Base-by-base conservation (phyloP, 306 rosid species). In the Macrotyloma uniflorum region DNA sequence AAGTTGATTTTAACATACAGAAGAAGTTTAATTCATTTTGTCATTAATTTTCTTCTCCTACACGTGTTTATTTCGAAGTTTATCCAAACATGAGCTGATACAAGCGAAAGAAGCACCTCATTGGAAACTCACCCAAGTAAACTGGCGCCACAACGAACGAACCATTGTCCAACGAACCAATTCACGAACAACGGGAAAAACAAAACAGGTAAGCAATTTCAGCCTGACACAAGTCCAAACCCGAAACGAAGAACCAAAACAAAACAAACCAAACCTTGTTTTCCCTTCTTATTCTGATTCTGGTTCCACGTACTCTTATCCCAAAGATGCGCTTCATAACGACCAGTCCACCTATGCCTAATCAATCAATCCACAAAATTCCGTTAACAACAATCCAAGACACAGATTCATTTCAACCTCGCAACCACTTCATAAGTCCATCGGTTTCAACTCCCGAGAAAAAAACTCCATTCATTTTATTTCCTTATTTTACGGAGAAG, bases 321-420 rank as follows among this genome's bases (percentile, higher is more conserved):
- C 99, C 99, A 96, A 38, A 96, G 99, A 83, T 96, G 99, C 62
- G 99, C 99, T 79, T 96, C 99, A 66, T 95, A 95, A 47, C 99
- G 99, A 74, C 99, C 99, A 8, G 99, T 95, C 99, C 99, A 95
- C 81, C 99, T 93, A 95, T 96, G 99, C 88, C 99, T 95, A 76
- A 59, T 46, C 61, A 67, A 43, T 3, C 33, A 42, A 75, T 84
- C 74, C 85, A 80, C 12, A 13, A 50, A 74, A 69, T 70, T 40
- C 50, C 59, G 46, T 15, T 12, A 10, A 26, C 9, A 51, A 19
- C 14, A 42, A 42, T 12, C 47, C 59, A 15, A 77, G 19, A 3
- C 30, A 83, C 14, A 4, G 16, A 18, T 64, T 36, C 47, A 35
- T 4, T 14, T 62, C 2, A 33, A 32, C 0, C 18, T 30, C 7